Evolutionary conservation across 768 basidiomycete species (phyloP).

Genomic region (Xerocomellus amylosporus): DNA sequence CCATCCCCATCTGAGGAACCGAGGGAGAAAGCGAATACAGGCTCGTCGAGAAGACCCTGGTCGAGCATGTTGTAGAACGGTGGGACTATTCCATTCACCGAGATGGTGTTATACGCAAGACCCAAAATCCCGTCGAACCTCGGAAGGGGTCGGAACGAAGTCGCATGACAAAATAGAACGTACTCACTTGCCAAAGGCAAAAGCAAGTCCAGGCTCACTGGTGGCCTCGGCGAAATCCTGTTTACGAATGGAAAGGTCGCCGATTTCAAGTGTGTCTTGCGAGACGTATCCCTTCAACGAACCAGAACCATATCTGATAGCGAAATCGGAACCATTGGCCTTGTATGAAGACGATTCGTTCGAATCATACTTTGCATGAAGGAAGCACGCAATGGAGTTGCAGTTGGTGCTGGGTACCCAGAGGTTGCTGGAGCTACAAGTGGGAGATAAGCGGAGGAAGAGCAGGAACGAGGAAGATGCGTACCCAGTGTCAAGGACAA

Average conservation of each 20-base stretch:
- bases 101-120: slow-evolving; percentile 91
- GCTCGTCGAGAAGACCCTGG: slow-evolving; percentile 73
- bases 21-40: slow-evolving; percentile 93
- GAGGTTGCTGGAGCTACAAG: slow-evolving; percentile 78
- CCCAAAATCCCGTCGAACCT: slow-evolving; percentile 97
- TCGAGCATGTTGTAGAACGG: slow-evolving; percentile 94
- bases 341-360: slow-evolving; percentile 78
- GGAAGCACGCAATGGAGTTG: slow-evolving; percentile 89
- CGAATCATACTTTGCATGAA: slow-evolving; percentile 91
- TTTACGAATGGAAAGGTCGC: slow-evolving; percentile 68
- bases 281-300: slow-evolving; percentile 97
- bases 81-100: slow-evolving; percentile 88
- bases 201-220: slow-evolving; percentile 94
- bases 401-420: slow-evolving; percentile 87
- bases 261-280: slow-evolving; percentile 73
- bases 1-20: slow-evolving; percentile 85
- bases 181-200: slow-evolving; percentile 91
- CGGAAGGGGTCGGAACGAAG: not conserved
- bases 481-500: slow-evolving; percentile 90
- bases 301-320: slow-evolving; percentile 93
- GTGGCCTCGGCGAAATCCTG: slow-evolving; percentile 95
- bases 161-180: not conserved
- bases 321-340: slow-evolving; percentile 83
- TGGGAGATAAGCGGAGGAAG: not conserved
- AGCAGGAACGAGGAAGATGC: slow-evolving; percentile 21